Evolutionary conservation across 2,329 filamentous ascomycete genomes (phyloP), one percentile per base, ranked within the genome.

Genomic region (Aspergillus puulaauensis): DNA sequence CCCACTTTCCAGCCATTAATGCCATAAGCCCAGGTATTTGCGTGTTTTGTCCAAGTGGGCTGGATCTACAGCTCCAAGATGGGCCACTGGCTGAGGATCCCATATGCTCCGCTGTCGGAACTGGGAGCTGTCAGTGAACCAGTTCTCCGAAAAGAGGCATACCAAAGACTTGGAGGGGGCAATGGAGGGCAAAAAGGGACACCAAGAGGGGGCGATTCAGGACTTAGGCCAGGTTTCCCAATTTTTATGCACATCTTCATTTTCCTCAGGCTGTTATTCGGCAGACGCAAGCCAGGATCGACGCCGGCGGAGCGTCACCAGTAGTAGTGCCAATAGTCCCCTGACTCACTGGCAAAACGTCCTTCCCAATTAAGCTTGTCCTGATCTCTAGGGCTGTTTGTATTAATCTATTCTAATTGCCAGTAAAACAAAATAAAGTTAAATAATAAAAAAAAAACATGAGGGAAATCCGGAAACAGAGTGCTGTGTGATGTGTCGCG

Each of bases 321-420:
- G 67, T 66, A 66, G 68, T 68, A 71, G 70, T 71, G 66, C 65
- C 71, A 73, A 73, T 73, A 73, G 71, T 73, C 62, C 47, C 52
- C 24, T 35, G 43, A 6, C 23, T 54, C 52, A 21, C 39, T 21
- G n/a, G 31, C 52, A 47, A 31, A 47, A 47, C 52, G 52, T 31
- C 52, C 31, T 35, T 54, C 43, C 52, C 43, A 46, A 11, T 54
- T 54, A 45, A 54, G 52, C 52, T 54, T 47, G 50, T 45, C 31
- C 35, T 12, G 17, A 41, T 41, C 48, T 41, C 48, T 48, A 23
- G 17, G n/a, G 44, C 17, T 3, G 15, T 12, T n/a, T 15, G 27
- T 3, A 17, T 37, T 37, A 49, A 37, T 37, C 5, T 37, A 51
- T 40, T 14, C 17, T 15, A 37, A 51, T 24, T 24, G 37, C 21